A percentile compares a stretch with the other conserved stretches of the same genome.
These are phyloP conservation scores for Delonix regia DNA, from an alignment of 306 rosid genomes.

Conservation along the genomic window DNA sequence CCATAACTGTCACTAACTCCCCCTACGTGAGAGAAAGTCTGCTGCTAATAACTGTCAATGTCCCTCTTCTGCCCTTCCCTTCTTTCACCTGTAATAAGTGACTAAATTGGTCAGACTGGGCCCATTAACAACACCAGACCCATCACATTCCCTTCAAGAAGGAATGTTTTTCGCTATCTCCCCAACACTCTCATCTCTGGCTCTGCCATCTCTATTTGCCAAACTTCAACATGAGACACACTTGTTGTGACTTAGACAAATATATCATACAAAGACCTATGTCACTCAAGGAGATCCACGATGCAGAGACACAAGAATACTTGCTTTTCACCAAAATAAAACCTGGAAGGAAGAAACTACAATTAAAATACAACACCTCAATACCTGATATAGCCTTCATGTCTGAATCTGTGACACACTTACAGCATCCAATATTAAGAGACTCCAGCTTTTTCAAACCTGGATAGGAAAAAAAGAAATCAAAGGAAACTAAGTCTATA, in stretches of 20 bases:
- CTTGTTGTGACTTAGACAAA: background rate
- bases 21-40: no score
- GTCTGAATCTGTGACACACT: constrained; percentile 64
- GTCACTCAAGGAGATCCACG: background rate
- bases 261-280: constrained; percentile 7
- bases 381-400: constrained; percentile 67
- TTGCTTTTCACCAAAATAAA: constrained; percentile 8
- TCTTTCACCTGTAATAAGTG: no score
- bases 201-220: background rate
- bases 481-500: constrained; percentile 16
- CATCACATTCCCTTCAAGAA: background rate
- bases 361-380: constrained; percentile 1
- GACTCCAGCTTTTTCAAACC: constrained; percentile 63
- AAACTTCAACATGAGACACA: background rate
- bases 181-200: background rate
- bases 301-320: constrained; percentile 2
- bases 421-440: constrained; percentile 68
- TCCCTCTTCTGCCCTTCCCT: no score
- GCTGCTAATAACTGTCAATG: no score
- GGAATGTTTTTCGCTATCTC: background rate
- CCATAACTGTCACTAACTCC: no score
- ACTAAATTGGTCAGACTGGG: no score
- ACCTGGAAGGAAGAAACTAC: constrained; percentile 1
- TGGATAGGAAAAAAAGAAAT: constrained; percentile 30
- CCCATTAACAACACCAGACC: no score